Evolutionary conservation across 2,329 filamentous ascomycete genomes (phyloP), one percentile per base, ranked within the genome.

Genomic region (Hortaea werneckii): DNA sequence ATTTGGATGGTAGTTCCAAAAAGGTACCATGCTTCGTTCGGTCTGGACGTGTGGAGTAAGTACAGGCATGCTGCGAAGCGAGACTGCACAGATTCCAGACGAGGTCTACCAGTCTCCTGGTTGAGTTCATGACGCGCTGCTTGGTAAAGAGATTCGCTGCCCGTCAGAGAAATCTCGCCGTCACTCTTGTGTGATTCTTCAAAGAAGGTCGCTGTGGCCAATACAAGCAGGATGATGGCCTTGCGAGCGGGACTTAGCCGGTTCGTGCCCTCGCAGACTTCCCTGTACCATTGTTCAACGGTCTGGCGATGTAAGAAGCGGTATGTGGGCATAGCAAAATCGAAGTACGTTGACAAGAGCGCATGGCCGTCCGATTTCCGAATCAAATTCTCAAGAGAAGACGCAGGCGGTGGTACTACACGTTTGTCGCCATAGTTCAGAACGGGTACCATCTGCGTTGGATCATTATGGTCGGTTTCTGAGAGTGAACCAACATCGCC

Each of bases 401-500:
- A 35, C 32, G 9, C n/a, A n/a, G 32, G 32, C 32, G 32, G n/a
- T 27, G 72, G 66, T 0, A 70, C 68, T 5, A 75, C 49, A 1
- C 70, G 71, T 11, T 71, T 64, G 54, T 77, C 74, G 9, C 70
- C 73, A 51, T 71, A 73, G 0, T 70, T 69, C 52, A 75, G 74
- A 26, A 75, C 73, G 2, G 71, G 68, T 1, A 65, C 66, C 29
- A 67, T 60, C 20, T 65, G 64, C 4, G 67, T 65, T 9, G 59
- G 11, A n/a, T 56, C 54, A 6, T 52, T 49, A 8, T 59, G 27
- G 26, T 54, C 52, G 7, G 51, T 47, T 4, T 48, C 39, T 26
- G 47, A 43, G 32, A 35, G n/a, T 8, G 26, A 30, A 13, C 20
- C 26, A n/a, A 37, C 35, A 9, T 42, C 45, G 12, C 47, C 51